Percentiles rank a stretch among this genome's conserved stretches.
phyloP scores from a whole-genome alignment of 2,329 filamentous ascomycete genomes.

The Trichoderma sp. region DNA sequence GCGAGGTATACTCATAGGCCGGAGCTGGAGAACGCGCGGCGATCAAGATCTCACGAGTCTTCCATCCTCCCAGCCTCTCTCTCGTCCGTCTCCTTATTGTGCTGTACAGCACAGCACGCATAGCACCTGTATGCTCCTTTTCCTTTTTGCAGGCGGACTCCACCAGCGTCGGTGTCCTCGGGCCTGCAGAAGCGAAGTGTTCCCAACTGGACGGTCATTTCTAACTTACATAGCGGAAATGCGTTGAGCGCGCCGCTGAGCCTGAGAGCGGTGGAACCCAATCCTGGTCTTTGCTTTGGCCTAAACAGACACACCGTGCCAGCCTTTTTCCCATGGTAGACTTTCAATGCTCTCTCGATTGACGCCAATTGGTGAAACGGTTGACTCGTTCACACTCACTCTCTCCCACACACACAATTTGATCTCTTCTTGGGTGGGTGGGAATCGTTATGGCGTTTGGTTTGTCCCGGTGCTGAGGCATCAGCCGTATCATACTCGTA shows the following conservation, averaged over 20 bases:
- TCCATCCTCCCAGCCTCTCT: neutral
- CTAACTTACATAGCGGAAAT: neutral
- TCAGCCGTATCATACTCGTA: neutral
- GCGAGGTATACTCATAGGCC: neutral
- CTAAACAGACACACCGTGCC: neutral
- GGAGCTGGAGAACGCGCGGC: neutral
- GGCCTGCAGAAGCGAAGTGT: neutral
- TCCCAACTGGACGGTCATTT: slow-evolving; percentile 3
- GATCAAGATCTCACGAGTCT: neutral
- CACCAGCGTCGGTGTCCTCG: neutral
- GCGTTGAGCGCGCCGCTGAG: slow-evolving; percentile 13
- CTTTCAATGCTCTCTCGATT: neutral
- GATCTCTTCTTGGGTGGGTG: neutral
- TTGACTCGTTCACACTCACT: neutral
- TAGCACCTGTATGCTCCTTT: neutral
- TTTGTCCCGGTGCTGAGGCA: neutral
- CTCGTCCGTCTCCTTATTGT: neutral
- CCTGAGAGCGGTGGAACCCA: slow-evolving; percentile 14
- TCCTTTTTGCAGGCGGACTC: neutral
- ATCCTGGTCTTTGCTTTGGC: neutral
- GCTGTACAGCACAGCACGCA: neutral
- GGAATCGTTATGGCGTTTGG: neutral
- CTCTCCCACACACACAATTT: neutral
- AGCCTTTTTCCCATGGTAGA: neutral
- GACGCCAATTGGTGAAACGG: neutral